Evolutionary conservation across 1,139 yeast species (phyloP), one percentile per base, ranked within the genome.

Genomic region (Arxiozyma slooffiae): DNA sequence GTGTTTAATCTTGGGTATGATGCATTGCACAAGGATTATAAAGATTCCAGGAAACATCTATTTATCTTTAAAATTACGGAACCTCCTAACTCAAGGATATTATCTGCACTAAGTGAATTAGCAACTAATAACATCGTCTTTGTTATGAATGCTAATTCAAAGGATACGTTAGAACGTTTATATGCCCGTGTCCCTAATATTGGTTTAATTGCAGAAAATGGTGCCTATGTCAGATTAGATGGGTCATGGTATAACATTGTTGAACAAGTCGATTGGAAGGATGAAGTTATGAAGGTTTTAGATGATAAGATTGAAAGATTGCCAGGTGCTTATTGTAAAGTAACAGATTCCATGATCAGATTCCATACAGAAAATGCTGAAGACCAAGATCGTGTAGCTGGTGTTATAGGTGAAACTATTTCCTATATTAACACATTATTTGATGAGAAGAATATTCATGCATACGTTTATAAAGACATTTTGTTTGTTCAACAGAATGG

Each of bases 201-300:
- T 38, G 97, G 97, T 0, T 71, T 90, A 48, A 81, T 90, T 57
- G 95, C 96, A 0, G 97, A 90, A 66, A 82, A 85, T 63, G 97
- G 97, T 39, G 95, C 89, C 0, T 72, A 69, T 53, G 77, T 85
- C 34, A 81, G 78, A 61, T 62, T 83, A 24, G 59, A 63, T 11
- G 63, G 64, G 16, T 70, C 71, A 17, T 90, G 97, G 97, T 69
- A 79, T 38, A 75, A 85, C 2, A 71, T 86, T 44, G 78, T 79
- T 22, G 80, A 81, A 51, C 76, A 76, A 51, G 64, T 67, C 2
- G 79, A 77, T 50, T 68, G 75, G 55, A 65, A 71, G 38, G 67
- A 68, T 9, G 87, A 95, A 87, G 80, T 84, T 67, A 68, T 74
- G 42, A 79, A 80, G 46, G 73, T 86, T 51, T 74, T 86, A 47